phyloP scores from a whole-genome alignment of 495 filamentous ascomycete species.

The Podospora pseudocomata region DNA sequence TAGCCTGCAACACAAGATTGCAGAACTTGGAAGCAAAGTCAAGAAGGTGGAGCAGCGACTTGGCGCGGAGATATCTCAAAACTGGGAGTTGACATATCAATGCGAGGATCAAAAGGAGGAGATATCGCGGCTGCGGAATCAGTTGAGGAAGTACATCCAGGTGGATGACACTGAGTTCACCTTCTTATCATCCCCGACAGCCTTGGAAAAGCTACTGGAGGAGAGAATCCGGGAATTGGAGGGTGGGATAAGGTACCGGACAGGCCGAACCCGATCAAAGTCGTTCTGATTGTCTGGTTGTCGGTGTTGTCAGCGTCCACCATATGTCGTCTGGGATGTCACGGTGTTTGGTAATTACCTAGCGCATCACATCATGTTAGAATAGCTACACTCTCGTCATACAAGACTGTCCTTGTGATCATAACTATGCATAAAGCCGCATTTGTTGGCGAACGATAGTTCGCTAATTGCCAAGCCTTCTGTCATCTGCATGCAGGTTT shows the following conservation, averaged over 20 bases:
- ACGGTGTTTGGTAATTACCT: too few relatives aligned
- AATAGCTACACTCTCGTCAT: neutral
- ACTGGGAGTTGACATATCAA: neutral
- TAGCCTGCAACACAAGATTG: neutral
- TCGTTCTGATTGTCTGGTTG: neutral
- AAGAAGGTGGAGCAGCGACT: constrained; percentile 1
- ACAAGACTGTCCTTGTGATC: neutral
- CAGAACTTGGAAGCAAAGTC: neutral
- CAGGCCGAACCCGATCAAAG: neutral
- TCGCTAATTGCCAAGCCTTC: neutral
- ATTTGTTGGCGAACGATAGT: too few relatives aligned
- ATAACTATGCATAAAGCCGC: too few relatives aligned
- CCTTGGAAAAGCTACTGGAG: neutral
- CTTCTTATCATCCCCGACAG: neutral
- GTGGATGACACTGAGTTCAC: neutral
- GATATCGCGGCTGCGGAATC: neutral
- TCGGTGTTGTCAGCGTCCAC: too few relatives aligned
- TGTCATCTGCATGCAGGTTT: neutral
- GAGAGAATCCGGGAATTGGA: neutral
- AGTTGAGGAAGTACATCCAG: neutral
- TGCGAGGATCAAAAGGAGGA: neutral
- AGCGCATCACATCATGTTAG: neutral
- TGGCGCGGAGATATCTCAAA: neutral
- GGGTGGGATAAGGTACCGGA: neutral
- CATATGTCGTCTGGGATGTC: too few relatives aligned